Evolutionary conservation across 441 rosid genomes (phyloP).

Genomic region (Isatis lusitanica): DNA sequence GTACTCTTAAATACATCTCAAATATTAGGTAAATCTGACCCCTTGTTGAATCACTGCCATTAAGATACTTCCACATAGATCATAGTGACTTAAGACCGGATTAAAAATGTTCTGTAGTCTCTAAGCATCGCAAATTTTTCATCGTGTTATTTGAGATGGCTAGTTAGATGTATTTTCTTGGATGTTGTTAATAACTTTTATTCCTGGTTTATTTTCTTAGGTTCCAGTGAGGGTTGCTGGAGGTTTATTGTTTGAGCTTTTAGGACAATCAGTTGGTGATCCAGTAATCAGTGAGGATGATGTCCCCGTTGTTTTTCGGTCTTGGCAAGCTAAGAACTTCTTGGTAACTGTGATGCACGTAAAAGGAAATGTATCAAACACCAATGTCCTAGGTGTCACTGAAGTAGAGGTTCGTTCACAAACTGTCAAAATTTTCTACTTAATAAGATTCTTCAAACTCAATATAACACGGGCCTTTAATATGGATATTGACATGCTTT

Average conservation of each 20-base stretch:
- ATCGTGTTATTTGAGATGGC: background rate
- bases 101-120: background rate
- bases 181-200: background rate
- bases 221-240: slow-evolving; percentile 98
- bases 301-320: slow-evolving; percentile 81
- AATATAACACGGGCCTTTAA: background rate
- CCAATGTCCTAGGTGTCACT: slow-evolving; percentile 72
- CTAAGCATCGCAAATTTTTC: background rate
- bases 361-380: slow-evolving; percentile 55
- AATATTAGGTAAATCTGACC: background rate
- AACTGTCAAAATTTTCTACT: slow-evolving; percentile 1
- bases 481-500: background rate
- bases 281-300: slow-evolving; percentile 87
- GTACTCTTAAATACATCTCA: slow-evolving; percentile 33
- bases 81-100: background rate
- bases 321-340: slow-evolving; percentile 95
- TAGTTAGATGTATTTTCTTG: background rate
- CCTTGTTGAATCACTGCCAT: background rate
- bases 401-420: slow-evolving; percentile 84
- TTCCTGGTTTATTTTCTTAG: slow-evolving; percentile 34
- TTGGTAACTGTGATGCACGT: slow-evolving; percentile 77
- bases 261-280: slow-evolving; percentile 98
- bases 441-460: slow-evolving; percentile 3
- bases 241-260: slow-evolving; percentile 90
- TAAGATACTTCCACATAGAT: background rate